These are phyloP conservation scores for Teratosphaeria zuluensis DNA, from an alignment of 2,329 filamentous ascomycete species.

Conservation along the genomic window DNA sequence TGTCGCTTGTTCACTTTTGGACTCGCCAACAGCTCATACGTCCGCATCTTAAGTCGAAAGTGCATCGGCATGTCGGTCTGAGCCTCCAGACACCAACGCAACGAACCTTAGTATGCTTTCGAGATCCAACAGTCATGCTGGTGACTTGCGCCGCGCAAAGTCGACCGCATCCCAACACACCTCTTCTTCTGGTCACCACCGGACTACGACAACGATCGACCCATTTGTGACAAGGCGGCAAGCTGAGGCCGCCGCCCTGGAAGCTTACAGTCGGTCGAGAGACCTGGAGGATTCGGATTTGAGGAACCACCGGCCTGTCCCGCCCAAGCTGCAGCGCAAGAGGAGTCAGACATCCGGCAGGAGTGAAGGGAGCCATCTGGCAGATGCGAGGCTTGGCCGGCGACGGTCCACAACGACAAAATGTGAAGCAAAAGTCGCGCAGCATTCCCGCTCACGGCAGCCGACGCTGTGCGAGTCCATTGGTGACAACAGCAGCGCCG, in stretches of 20 bases:
- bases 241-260: slow-evolving; percentile 51
- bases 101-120: slow-evolving; percentile 21
- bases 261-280: slow-evolving; percentile 50
- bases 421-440: slow-evolving; percentile 6
- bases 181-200: slow-evolving; percentile 12
- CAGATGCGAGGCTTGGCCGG: slow-evolving; percentile 17
- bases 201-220: slow-evolving; percentile 13
- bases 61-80: not conserved
- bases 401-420: slow-evolving; percentile 7
- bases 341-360: slow-evolving; percentile 16
- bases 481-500: not conserved
- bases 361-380: slow-evolving; percentile 26
- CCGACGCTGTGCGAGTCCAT: slow-evolving; percentile 1
- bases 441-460: slow-evolving; percentile 2
- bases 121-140: slow-evolving; percentile 22
- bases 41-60: not conserved
- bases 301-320: slow-evolving; percentile 3
- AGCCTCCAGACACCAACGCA: not conserved
- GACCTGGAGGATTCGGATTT: slow-evolving; percentile 25
- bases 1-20: not conserved
- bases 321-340: slow-evolving; percentile 11
- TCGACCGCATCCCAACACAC: slow-evolving; percentile 32
- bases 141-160: slow-evolving; percentile 22
- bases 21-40: not conserved
- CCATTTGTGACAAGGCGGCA: slow-evolving; percentile 46